Evolutionary conservation across 208 protist genomes (phyloP).

Genomic region (Leishmania tarentolae): DNA sequence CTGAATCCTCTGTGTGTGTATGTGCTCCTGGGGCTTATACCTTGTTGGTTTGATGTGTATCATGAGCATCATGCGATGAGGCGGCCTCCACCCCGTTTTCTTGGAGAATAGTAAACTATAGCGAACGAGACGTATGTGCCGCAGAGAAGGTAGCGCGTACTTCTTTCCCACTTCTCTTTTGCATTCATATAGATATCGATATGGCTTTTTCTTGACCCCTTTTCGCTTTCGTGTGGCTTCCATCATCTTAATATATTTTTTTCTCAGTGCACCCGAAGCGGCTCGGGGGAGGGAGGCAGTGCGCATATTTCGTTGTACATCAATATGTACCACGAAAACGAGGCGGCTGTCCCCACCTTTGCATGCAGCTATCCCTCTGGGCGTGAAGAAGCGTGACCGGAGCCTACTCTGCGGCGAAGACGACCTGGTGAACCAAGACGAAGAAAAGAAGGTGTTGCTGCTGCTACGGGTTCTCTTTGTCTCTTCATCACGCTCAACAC

Average conservation of each 20-base stretch:
- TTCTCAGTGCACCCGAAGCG: not conserved
- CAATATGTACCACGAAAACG: not conserved
- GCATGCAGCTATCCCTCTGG: not conserved
- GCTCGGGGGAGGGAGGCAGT: not conserved
- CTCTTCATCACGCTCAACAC: not conserved
- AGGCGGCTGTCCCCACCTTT: not conserved
- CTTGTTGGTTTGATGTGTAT: too few relatives aligned
- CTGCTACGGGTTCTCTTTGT: not conserved
- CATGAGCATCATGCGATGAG: not conserved
- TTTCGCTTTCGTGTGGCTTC: not conserved
- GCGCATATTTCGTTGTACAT: not conserved
- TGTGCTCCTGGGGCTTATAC: too few relatives aligned
- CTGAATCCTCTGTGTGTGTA: too few relatives aligned
- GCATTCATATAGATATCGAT: not conserved
- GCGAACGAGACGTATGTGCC: not conserved
- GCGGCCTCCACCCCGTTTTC: not conserved
- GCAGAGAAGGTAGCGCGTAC: not conserved
- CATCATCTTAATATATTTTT: not conserved
- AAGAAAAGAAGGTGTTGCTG: not conserved
- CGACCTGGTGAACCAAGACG: not conserved
- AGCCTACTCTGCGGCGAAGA: not conserved
- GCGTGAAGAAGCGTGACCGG: not conserved
- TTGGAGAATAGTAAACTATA: not conserved
- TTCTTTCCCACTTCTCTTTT: not conserved
- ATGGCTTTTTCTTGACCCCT: not conserved